phyloP scores from a whole-genome alignment of 2,329 filamentous ascomycete genomes.

The Orbilia quercus region DNA sequence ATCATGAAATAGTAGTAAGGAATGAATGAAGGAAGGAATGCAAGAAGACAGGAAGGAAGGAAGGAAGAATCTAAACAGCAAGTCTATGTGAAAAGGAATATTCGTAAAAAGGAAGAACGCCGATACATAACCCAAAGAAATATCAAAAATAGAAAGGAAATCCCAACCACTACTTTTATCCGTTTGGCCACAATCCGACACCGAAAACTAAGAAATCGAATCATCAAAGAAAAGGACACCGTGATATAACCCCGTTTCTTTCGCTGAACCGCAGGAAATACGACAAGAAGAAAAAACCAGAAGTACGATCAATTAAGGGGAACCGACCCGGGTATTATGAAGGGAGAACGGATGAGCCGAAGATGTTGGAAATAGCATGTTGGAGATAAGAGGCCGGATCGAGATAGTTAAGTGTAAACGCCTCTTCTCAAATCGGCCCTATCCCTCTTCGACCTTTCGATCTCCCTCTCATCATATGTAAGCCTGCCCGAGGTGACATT shows the following conservation, averaged over 20 bases:
- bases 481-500: conserved; percentile 43
- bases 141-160: conserved; percentile 7
- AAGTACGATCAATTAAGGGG: conserved; percentile 43
- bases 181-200: conserved; percentile 43
- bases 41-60: conserved; percentile 10
- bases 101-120: conserved; percentile 18
- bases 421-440: conserved; percentile 43
- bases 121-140: conserved; percentile 20
- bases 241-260: conserved; percentile 50
- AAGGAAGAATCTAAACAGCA: conserved; percentile 6
- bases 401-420: conserved; percentile 29
- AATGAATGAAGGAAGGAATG: conserved; percentile 10
- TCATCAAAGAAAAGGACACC: conserved; percentile 35
- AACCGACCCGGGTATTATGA: conserved; percentile 16
- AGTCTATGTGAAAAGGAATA: conserved; percentile 21
- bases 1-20: conserved; percentile 15
- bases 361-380: too few species aligned
- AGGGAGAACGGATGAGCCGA: background rate
- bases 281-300: conserved; percentile 34
- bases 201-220: conserved; percentile 22
- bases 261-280: conserved; percentile 55
- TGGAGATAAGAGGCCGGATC: too few species aligned
- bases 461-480: conserved; percentile 38
- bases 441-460: conserved; percentile 26
- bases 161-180: conserved; percentile 45